Evolutionary conservation across 2,329 filamentous ascomycete genomes (phyloP), one percentile per base, ranked within the genome.

Genomic region (Aspergillus felis): DNA sequence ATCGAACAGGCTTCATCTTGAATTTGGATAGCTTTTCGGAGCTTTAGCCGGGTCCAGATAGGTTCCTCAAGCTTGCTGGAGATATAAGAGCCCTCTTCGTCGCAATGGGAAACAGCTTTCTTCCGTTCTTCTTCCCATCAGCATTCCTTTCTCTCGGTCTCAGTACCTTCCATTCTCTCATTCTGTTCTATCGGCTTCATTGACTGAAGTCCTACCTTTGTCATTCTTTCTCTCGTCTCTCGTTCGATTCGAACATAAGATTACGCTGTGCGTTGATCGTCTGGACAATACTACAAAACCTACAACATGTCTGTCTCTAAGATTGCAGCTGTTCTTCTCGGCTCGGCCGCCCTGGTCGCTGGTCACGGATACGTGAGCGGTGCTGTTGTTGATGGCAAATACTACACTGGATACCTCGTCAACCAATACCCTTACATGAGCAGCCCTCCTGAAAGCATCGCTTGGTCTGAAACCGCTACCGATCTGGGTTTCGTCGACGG

Each of bases 401-500:
- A 69, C 63, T 72, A 77, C 56, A 64, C 65, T 27, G 79, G 79
- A 46, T 81, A 76, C 66, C 64, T 78, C 49, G 67, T 75, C 44
- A 63, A 59, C 57, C 54, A 61, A 22, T 77, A 73, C 61, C 61
- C 63, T 49, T 77, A 78, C 61, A 61, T 57, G 54, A 61, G 59
- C 25, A 63, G 69, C n/a, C 70, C 71, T 20, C 79, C 79, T 1
- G 66, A 74, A 17, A 71, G 74, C 25, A 80, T 84, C 53, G 85
- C 79, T 60, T 87, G 85, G 85, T 76, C 76, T 17, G 80, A 78
- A 49, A 69, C 75, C 5, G 78, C 77, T 51, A 77, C 79, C 41
- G 82, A 84, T 65, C 76, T 81, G 61, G 83, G 83, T 29, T 86
- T 79, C 67, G 74, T 86, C 57, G 70, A 77, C 17, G 78, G 78